These are phyloP conservation scores for Lasiosphaeria miniovina DNA, from an alignment of 495 filamentous ascomycete genomes.

Conservation along the genomic window DNA sequence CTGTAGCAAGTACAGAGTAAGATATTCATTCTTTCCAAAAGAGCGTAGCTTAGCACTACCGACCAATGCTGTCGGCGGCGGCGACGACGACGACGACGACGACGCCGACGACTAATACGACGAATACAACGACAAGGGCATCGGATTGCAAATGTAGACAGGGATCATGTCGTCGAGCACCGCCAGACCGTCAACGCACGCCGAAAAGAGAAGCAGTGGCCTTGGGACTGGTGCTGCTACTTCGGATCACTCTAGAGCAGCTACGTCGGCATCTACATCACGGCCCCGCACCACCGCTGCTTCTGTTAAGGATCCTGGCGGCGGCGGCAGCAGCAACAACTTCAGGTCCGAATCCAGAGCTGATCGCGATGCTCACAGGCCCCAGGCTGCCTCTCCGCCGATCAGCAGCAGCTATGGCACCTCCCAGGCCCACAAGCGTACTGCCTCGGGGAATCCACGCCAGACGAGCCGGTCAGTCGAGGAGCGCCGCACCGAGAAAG, in stretches of 20 bases:
- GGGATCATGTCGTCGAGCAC: slow-evolving; percentile 38
- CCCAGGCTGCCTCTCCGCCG: too few species aligned
- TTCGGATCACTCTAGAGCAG: background rate
- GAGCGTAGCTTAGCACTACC: too few species aligned
- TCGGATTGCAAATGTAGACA: slow-evolving; percentile 28
- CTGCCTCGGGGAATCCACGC: slow-evolving; percentile 41
- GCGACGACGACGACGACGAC: background rate
- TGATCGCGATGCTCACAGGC: too few species aligned
- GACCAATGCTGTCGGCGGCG: too few species aligned
- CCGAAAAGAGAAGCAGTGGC: slow-evolving; percentile 40
- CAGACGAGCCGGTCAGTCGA: slow-evolving; percentile 38
- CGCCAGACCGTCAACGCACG: slow-evolving; percentile 28
- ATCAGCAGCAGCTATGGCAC: background rate
- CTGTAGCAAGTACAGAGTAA: too few species aligned
- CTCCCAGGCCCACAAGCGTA: slow-evolving; percentile 40
- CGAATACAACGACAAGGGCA: slow-evolving; percentile 8
- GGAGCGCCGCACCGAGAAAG: slow-evolving; percentile 48
- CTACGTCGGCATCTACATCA: slow-evolving; percentile 19
- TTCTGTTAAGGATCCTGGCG: background rate
- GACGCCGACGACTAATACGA: slow-evolving; percentile 10
- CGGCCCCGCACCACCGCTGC: background rate
- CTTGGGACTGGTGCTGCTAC: slow-evolving; percentile 31
- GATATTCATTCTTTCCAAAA: too few species aligned
- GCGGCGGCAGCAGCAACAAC: slow-evolving; percentile 3
- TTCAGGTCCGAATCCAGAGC: background rate